Percentiles rank a stretch among this genome's conserved stretches.
These are phyloP conservation scores for Podila horticola DNA, from an alignment of 192 early-diverging fungal genomes.

Conservation along the genomic window DNA sequence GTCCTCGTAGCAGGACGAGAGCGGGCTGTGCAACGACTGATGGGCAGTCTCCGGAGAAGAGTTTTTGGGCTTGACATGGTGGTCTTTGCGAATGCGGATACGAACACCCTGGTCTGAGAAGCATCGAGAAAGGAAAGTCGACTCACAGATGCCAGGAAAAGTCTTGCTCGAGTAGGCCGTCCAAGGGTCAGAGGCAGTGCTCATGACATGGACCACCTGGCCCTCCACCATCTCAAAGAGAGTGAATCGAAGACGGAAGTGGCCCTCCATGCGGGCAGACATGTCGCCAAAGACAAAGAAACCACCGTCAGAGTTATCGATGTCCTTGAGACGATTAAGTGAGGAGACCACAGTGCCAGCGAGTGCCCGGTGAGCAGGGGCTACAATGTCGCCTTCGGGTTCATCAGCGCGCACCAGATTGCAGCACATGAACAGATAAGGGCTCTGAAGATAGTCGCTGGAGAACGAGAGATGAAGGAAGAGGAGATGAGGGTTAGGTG, in stretches of 20 bases:
- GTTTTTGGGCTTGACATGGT: constrained; percentile 53
- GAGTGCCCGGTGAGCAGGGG: constrained; percentile 79
- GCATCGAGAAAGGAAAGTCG: constrained; percentile 85
- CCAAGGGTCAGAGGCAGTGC: constrained; percentile 77
- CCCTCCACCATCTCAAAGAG: constrained; percentile 85
- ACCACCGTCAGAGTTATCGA: constrained; percentile 85
- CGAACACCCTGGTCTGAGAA: constrained; percentile 97
- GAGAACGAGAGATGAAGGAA: background rate
- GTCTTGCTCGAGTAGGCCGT: constrained; percentile 88
- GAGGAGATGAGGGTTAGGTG: background rate
- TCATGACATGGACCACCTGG: constrained; percentile 66
- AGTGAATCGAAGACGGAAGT: constrained; percentile 82
- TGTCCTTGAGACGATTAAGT: constrained; percentile 84
- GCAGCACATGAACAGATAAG: constrained; percentile 96
- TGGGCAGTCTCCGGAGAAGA: background rate
- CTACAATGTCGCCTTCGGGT: constrained; percentile 71
- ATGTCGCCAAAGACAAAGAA: constrained; percentile 97
- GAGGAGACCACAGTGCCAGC: constrained; percentile 93
- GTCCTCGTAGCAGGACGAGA: constrained; percentile 32
- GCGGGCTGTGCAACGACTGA: constrained; percentile 26
- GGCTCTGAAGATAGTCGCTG: constrained; percentile 70
- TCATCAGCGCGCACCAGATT: constrained; percentile 78
- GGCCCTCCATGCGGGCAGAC: constrained; percentile 85
- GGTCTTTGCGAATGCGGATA: constrained; percentile 92
- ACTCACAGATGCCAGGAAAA: constrained; percentile 92